phyloP scores from a whole-genome alignment of 2,329 filamentous ascomycete species.

The Aspergillus sclerotialis region DNA sequence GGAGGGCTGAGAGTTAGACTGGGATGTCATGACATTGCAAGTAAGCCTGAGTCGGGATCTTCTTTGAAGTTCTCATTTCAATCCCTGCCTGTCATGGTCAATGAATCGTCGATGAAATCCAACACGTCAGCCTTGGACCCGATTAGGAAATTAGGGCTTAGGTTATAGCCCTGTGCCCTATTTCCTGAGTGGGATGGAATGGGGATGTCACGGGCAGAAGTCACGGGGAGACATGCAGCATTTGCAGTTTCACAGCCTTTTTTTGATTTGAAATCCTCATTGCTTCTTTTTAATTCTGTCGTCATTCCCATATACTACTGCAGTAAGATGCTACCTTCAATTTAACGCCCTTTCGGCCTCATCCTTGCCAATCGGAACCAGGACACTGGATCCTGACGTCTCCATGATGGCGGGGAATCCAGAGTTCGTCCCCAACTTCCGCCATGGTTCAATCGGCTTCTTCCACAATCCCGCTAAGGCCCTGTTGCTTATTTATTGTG shows the following conservation, averaged over 20 bases:
- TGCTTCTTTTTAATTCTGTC: not conserved
- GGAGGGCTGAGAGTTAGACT: conserved; percentile 2
- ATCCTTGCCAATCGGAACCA: no score
- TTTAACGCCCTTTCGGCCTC: no score
- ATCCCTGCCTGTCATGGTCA: not conserved
- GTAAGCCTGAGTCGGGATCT: not conserved
- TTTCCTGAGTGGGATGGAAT: conserved; percentile 5
- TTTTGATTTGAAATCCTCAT: not conserved
- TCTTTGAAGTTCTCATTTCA: not conserved
- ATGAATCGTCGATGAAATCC: no score
- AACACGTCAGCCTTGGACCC: conserved; percentile 17
- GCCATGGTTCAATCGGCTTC: conserved; percentile 6
- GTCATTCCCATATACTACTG: no score
- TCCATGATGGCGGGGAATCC: conserved; percentile 2
- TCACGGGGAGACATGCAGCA: no score
- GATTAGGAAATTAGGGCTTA: conserved; percentile 22
- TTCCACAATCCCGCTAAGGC: no score
- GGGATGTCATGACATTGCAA: conserved; percentile 16
- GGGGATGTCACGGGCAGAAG: no score
- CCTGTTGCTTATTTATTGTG: no score
- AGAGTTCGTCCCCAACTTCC: conserved; percentile 1
- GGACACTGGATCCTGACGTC: no score
- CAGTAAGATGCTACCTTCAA: no score
- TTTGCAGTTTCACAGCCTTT: no score
- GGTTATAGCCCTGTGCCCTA: conserved; percentile 17